phyloP scores from a whole-genome alignment of 306 rosid species.

The Gastrolobium bilobum region DNA sequence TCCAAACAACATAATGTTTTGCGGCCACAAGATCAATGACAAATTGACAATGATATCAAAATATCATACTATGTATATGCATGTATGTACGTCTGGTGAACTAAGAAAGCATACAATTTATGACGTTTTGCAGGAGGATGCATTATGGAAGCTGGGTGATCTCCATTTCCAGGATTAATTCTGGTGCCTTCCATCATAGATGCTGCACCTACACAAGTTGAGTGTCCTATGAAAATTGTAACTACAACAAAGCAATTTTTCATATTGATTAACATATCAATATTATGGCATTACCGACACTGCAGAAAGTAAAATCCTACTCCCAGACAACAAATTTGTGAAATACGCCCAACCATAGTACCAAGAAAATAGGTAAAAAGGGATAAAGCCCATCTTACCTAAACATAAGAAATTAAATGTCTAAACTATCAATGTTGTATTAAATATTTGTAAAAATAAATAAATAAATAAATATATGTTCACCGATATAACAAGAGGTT shows the following conservation, averaged over 20 bases:
- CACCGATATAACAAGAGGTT: neutral
- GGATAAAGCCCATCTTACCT: neutral
- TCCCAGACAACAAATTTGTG: conserved; percentile 33
- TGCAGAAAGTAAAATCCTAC: conserved; percentile 23
- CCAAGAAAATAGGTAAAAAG: conserved; percentile 9
- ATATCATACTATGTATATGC: conserved; percentile 33
- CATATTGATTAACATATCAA: conserved; percentile 37
- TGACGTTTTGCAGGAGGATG: conserved; percentile 84
- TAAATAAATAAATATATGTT: neutral
- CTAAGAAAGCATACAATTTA: conserved; percentile 78
- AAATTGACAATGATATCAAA: conserved; percentile 37
- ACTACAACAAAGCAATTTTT: conserved; percentile 43
- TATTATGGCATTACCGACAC: conserved; percentile 21
- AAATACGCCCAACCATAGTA: conserved; percentile 18
- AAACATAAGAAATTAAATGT: conserved; percentile 27
- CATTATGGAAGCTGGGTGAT: conserved; percentile 63
- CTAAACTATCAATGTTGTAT: conserved; percentile 19
- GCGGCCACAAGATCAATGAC: conserved; percentile 39
- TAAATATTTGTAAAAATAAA: conserved; percentile 23
- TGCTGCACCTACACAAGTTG: conserved; percentile 57
- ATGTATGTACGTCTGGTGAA: conserved; percentile 40
- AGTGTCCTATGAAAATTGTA: conserved; percentile 58
- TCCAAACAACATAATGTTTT: conserved; percentile 26
- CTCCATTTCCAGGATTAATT: conserved; percentile 60
- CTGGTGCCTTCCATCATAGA: conserved; percentile 66